Percentiles rank a stretch among this genome's conserved stretches.
Evolutionary conservation across 495 filamentous ascomycete genomes (phyloP).

Genomic region (Penicillium crystallinum): DNA sequence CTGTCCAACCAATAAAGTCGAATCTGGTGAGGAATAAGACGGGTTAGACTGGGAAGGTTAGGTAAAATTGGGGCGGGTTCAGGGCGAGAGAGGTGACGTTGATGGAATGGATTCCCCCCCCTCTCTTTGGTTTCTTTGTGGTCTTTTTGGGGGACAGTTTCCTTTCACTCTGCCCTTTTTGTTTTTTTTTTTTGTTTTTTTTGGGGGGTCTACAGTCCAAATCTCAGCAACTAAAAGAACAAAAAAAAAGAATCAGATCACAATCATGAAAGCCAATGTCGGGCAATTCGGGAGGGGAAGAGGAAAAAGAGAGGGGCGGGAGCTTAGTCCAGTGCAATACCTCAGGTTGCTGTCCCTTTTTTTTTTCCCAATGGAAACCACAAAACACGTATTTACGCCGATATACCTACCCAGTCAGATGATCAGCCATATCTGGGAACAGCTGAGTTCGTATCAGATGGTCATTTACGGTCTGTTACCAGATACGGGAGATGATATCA

Average conservation of each 20-base stretch:
- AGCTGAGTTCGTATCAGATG: no score
- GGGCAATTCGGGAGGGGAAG: constrained; percentile 44
- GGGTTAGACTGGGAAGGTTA: constrained; percentile 11
- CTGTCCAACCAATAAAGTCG: constrained; percentile 8
- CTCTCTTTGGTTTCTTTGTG: not conserved
- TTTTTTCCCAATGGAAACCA: not conserved
- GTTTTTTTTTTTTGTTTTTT: not conserved
- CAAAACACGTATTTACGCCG: no score
- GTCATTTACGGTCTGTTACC: not conserved
- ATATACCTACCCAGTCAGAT: no score
- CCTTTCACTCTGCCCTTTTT: not conserved
- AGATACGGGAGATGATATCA: constrained; percentile 2
- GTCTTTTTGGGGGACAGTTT: no score
- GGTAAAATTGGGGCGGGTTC: constrained; percentile 8
- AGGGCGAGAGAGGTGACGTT: constrained; percentile 1
- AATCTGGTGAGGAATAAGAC: constrained; percentile 4
- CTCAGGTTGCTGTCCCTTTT: not conserved
- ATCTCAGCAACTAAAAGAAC: no score
- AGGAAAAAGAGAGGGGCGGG: constrained; percentile 29
- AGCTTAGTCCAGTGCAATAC: constrained; percentile 10
- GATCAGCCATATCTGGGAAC: no score
- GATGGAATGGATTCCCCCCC: not conserved
- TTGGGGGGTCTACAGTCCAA: no score
- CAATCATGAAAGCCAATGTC: constrained; percentile 60
- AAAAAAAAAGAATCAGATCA: constrained; percentile 18